Conservation (phyloP, 169 alveolate species). For the Fabrea salina region DNA sequence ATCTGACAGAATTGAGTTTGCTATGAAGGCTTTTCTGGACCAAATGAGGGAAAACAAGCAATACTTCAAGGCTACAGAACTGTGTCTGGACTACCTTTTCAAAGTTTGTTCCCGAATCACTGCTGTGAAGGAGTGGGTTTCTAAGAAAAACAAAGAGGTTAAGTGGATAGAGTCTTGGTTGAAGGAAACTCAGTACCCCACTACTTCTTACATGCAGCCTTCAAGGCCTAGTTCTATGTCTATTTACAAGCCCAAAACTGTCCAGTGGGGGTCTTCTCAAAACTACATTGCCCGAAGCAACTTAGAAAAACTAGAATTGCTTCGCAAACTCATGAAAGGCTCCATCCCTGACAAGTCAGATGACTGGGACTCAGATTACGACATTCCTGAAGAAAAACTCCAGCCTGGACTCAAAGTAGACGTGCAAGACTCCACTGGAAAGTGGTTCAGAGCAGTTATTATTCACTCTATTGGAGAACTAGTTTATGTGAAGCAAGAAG, state of each 20-base stretch:
- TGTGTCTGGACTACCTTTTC: constrained; percentile 13
- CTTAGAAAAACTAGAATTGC: neutral
- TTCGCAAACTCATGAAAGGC: neutral
- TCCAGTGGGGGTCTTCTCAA: neutral
- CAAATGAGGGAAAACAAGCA: constrained; percentile 3
- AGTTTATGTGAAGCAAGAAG: neutral
- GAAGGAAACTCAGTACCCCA: neutral
- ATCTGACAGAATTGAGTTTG: neutral
- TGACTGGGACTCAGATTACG: constrained; percentile 27
- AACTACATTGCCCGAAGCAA: neutral
- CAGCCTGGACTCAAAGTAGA: neutral
- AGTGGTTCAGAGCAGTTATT: neutral
- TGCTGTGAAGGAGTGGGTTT: constrained; percentile 12
- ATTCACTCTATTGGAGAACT: neutral
- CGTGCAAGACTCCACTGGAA: neutral
- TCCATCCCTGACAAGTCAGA: neutral
- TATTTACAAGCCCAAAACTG: neutral
- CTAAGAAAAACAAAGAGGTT: neutral
- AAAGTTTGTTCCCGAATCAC: neutral
- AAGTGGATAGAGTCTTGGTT: constrained; percentile 25
- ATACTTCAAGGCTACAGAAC: constrained; percentile 22
- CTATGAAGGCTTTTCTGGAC: neutral
- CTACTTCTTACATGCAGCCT: neutral
- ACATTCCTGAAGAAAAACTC: constrained; percentile 3
- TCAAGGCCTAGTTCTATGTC: neutral